phyloP scores from a whole-genome alignment of 2,329 filamentous ascomycete species.

The Phialocephala subalpina region DNA sequence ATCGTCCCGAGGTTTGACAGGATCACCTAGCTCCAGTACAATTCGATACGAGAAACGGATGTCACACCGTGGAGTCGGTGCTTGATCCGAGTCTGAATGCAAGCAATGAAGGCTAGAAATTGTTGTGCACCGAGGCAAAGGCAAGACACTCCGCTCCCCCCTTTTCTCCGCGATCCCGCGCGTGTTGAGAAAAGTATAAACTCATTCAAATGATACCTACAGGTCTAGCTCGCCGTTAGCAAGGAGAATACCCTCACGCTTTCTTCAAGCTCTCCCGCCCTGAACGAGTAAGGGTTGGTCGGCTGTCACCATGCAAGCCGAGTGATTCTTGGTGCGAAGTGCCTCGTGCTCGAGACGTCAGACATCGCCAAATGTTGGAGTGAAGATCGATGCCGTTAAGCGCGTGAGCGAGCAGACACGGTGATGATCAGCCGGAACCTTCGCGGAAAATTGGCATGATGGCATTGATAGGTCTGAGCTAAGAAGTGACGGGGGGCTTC shows the following conservation, averaged over 20 bases:
- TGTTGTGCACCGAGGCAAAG: not conserved
- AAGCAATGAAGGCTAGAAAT: too few species aligned
- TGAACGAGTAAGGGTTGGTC: not conserved
- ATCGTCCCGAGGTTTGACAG: not conserved
- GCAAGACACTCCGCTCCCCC: not conserved
- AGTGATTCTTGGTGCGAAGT: not conserved
- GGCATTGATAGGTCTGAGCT: conserved; percentile 13
- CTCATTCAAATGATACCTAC: not conserved
- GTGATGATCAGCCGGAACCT: conserved; percentile 30
- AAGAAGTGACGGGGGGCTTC: conserved; percentile 1
- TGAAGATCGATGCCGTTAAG: conserved; percentile 24
- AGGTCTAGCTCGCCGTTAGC: not conserved
- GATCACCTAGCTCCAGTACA: not conserved
- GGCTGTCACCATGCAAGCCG: not conserved
- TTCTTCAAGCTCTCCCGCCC: not conserved
- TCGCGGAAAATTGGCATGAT: conserved; percentile 12
- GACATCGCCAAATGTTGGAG: not conserved
- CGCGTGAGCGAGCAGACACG: conserved; percentile 14
- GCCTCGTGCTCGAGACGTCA: not conserved
- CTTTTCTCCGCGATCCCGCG: not conserved
- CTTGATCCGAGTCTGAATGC: too few species aligned
- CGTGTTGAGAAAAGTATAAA: not conserved
- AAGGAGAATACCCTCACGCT: not conserved
- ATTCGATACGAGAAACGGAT: not conserved
- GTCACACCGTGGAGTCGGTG: not conserved